A percentile compares a stretch with the other conserved stretches of the same genome.
Evolutionary conservation across 805 yeast genomes (phyloP).

Genomic region (Candida ulmi): DNA sequence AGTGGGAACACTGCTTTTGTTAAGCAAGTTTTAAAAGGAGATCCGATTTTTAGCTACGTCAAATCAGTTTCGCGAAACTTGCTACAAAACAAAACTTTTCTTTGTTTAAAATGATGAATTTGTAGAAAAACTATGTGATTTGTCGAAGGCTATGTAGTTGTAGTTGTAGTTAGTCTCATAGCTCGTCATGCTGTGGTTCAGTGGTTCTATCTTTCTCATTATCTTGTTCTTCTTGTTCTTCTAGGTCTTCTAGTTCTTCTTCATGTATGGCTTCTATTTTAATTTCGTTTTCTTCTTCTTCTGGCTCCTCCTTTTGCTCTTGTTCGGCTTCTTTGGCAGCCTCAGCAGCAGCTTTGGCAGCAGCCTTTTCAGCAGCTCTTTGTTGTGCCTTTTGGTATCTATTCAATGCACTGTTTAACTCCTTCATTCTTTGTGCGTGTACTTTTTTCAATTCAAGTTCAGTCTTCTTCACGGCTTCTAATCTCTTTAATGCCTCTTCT

Average conservation of each 20-base stretch:
- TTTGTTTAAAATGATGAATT: no score
- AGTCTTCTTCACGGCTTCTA: constrained; percentile 12
- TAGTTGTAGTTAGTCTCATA: no score
- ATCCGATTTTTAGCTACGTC: no score
- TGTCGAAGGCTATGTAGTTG: no score
- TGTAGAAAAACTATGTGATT: no score
- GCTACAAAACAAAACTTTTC: no score
- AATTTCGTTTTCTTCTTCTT: constrained; percentile 1
- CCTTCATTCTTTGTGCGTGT: constrained; percentile 27
- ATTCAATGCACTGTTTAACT: constrained; percentile 14
- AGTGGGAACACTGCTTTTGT: no score
- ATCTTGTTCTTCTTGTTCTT: not conserved
- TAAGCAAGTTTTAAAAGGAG: no score
- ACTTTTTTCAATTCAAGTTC: constrained; percentile 14
- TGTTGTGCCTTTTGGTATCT: constrained; percentile 13
- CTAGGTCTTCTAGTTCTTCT: not conserved
- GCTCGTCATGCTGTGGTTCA: constrained; percentile 7
- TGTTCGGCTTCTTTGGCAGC: constrained; percentile 6
- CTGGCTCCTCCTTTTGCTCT: not conserved
- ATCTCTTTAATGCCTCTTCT: constrained; percentile 19
- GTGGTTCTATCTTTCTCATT: not conserved
- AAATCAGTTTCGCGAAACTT: no score
- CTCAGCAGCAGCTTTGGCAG: not conserved
- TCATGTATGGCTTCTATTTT: constrained; percentile 1
- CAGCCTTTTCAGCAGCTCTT: constrained; percentile 13